Percentiles rank a stretch among this genome's conserved stretches.
phyloP scores from a whole-genome alignment of 371 early-diverging fungal genomes.

The Rhizomucor miehei region DNA sequence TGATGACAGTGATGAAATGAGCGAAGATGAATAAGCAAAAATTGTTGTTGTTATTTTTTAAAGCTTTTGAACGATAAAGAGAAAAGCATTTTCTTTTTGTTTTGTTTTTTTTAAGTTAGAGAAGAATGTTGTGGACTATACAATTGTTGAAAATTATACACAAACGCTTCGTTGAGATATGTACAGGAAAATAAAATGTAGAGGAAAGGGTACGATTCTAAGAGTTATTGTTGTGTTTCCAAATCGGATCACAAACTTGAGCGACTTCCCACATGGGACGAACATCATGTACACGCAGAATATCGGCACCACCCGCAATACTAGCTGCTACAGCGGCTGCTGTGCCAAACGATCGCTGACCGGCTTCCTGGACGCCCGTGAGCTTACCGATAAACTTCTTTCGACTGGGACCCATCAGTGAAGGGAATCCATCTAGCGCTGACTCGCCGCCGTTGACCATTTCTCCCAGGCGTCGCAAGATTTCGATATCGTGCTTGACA shows the following conservation, averaged over 20 bases:
- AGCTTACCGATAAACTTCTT: slow-evolving; percentile 85
- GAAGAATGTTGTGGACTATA: no score
- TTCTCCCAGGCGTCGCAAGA: slow-evolving; percentile 71
- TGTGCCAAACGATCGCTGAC: slow-evolving; percentile 85
- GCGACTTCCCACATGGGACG: slow-evolving; percentile 87
- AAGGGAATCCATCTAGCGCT: slow-evolving; percentile 74
- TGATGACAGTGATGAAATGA: slow-evolving; percentile 15
- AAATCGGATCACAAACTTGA: slow-evolving; percentile 81
- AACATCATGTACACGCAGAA: slow-evolving; percentile 95
- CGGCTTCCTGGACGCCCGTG: slow-evolving; percentile 70
- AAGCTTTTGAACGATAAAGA: no score
- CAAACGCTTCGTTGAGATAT: no score
- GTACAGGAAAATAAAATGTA: no score
- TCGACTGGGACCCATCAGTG: slow-evolving; percentile 82
- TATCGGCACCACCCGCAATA: slow-evolving; percentile 81
- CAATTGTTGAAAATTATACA: no score
- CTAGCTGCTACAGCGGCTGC: slow-evolving; percentile 92
- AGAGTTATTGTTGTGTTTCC: slow-evolving; percentile 14
- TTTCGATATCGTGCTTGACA: slow-evolving; percentile 79
- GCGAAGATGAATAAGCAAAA: slow-evolving; percentile 3
- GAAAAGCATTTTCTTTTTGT: no score
- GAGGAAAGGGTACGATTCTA: no score
- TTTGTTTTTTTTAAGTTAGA: no score
- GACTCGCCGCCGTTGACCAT: slow-evolving; percentile 52
- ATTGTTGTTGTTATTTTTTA: background rate